Evolutionary conservation across 495 filamentous ascomycete genomes (phyloP), one percentile per base, ranked within the genome.

Genomic region (Neurospora sp.): DNA sequence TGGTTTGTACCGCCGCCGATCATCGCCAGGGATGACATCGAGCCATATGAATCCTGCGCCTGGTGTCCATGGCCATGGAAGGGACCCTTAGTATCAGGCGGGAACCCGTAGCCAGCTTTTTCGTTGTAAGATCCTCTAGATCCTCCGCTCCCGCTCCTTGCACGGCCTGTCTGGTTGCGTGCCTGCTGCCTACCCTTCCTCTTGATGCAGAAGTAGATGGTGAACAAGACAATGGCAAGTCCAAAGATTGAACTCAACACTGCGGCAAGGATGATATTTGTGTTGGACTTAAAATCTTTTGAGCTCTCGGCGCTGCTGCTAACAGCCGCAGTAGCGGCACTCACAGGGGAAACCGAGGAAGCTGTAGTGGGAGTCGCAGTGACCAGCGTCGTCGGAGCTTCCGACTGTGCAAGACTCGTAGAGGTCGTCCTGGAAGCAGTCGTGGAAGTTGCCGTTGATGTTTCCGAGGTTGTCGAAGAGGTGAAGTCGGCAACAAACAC

Each of bases 181-280:
- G 78, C 79, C 74, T 87, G 85, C 74, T 87, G 85, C 71, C 78
- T 84, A 76, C 76, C 81, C 71, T 86, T 84, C 73, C 89, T 90
- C 76, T 89, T 87, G 13, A 99, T 81, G 37, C 92, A 84, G 69
- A 94, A 83, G 19, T 97, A 85, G 5, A 92, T 74, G 10, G 90
- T 72, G 13, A 91, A 83, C n/a, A 98, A 81, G 11, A 98, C 79
- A 2, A 91, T 80, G 19, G 88, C 90, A 69, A 92, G 80, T 2
- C 91, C 94, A 71, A 93, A 86, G 31, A 97, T 87, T 19, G 90
- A 89, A 5, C 94, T 94, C 1, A 99, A 86, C 2, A 92, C 91
- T 45, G 91, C 91, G 69, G 92, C 94, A 1, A 99, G 87, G 39
- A 97, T 91, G 21, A 85, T 77, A 21, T 80, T 81, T 39, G 70